These are phyloP conservation scores for Rosa multiflora DNA, from an alignment of 306 rosid species.

Conservation along the genomic window DNA sequence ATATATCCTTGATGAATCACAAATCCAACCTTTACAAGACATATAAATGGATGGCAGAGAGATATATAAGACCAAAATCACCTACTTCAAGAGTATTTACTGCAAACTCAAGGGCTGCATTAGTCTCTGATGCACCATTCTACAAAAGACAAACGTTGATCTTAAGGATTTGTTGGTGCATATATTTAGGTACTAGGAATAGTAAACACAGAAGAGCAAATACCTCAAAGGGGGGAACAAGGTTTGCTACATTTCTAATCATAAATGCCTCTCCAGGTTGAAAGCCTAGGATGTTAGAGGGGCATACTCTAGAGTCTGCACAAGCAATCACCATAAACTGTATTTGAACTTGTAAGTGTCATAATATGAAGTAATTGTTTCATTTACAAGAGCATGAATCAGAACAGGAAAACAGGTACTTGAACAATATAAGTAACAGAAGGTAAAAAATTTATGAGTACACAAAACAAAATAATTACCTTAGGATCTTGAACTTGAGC, in stretches of 20 bases:
- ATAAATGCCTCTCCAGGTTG: constrained; percentile 91
- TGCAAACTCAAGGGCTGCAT: constrained; percentile 93
- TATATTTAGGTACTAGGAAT: not conserved
- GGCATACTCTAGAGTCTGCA: constrained; percentile 96
- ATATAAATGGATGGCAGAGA: not conserved
- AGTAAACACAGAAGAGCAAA: constrained; percentile 9
- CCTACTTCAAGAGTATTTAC: constrained; percentile 68
- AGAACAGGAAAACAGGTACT: not conserved
- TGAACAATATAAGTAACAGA: not conserved
- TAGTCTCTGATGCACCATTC: constrained; percentile 88
- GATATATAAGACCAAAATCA: not conserved
- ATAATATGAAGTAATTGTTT: constrained; percentile 6
- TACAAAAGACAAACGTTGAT: constrained; percentile 24
- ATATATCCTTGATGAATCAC: not conserved
- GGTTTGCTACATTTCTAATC: constrained; percentile 84
- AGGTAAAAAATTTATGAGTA: not conserved
- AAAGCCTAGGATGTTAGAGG: constrained; percentile 83
- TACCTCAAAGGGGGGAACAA: constrained; percentile 80
- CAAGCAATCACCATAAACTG: constrained; percentile 97
- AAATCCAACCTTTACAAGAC: not conserved
- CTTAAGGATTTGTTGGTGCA: not conserved
- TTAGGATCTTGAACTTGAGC: constrained; percentile 78
- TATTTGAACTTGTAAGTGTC: constrained; percentile 55
- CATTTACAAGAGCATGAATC: constrained; percentile 16
- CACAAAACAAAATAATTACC: constrained; percentile 38